Evolutionary conservation across 352 stramenopile genomes (phyloP).

Genomic region (Phytophthora foliorum): DNA sequence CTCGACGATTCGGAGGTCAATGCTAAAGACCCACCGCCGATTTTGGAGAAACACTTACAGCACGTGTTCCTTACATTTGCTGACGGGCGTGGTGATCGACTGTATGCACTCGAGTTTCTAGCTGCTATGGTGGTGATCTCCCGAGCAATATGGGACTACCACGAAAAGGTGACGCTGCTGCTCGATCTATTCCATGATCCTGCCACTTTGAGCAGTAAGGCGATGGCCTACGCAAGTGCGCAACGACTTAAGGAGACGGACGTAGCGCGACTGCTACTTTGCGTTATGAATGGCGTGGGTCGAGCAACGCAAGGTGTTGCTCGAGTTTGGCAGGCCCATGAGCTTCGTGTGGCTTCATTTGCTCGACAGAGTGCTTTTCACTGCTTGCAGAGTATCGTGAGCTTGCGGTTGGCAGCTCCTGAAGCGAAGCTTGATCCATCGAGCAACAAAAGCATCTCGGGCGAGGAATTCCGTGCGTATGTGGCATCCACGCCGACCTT

Average conservation of each 20-base stretch:
- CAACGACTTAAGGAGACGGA: conserved; percentile 65
- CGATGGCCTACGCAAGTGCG: conserved; percentile 5
- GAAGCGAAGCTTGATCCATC: neutral
- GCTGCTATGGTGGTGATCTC: conserved; percentile 65
- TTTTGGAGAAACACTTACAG: conserved; percentile 65
- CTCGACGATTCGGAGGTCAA: neutral
- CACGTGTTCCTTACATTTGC: conserved; percentile 74
- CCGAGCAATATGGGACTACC: conserved; percentile 66
- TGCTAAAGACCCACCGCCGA: conserved; percentile 21
- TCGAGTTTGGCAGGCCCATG: conserved; percentile 48
- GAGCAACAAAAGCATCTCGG: conserved; percentile 23
- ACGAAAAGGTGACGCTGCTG: conserved; percentile 67
- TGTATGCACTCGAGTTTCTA: conserved; percentile 76
- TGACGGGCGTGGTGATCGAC: conserved; percentile 21
- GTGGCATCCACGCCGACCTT: conserved; percentile 45
- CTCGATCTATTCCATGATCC: conserved; percentile 69
- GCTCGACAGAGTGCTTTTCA: conserved; percentile 33
- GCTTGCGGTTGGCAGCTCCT: neutral
- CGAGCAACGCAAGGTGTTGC: conserved; percentile 61
- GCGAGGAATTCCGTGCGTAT: conserved; percentile 45
- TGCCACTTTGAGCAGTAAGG: conserved; percentile 24
- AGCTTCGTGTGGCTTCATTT: conserved; percentile 26
- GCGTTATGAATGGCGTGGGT: conserved; percentile 60
- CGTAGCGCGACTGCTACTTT: conserved; percentile 62
- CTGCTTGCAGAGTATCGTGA: conserved; percentile 28